Conservation (phyloP, 1,139 yeast genomes). For the Hansenula anomala region DNA sequence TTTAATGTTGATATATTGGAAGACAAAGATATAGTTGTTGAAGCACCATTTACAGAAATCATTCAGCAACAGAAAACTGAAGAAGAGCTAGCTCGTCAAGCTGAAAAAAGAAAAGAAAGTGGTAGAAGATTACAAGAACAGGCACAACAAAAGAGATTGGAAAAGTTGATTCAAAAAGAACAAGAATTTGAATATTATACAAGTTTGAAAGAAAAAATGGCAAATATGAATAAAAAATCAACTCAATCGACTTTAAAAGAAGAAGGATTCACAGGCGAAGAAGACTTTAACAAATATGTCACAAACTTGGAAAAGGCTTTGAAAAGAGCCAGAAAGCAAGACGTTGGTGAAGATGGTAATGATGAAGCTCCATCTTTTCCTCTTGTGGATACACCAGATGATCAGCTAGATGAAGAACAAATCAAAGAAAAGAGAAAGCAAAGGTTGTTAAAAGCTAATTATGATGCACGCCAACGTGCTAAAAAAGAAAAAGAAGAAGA, state of each 20-base stretch:
- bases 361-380: conserved; percentile 70
- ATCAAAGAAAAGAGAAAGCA: conserved; percentile 86
- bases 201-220: conserved; percentile 49
- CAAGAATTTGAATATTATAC: conserved; percentile 72
- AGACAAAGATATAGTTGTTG: conserved; percentile 66
- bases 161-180: conserved; percentile 75
- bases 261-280: conserved; percentile 76
- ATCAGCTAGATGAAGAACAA: conserved; percentile 72
- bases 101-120: conserved; percentile 78
- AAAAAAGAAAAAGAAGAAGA: conserved; percentile 74
- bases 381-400: conserved; percentile 78
- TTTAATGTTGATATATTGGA: conserved; percentile 64
- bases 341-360: conserved; percentile 48
- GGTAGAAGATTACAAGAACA: conserved; percentile 90
- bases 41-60: conserved; percentile 71
- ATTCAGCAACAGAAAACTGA: conserved; percentile 70
- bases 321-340: conserved; percentile 62
- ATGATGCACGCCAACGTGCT: conserved; percentile 82
- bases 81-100: conserved; percentile 73
- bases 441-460: conserved; percentile 74
- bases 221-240: conserved; percentile 40
- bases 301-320: conserved; percentile 63
- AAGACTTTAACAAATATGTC: conserved; percentile 67
- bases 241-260: conserved; percentile 44
- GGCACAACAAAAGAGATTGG: conserved; percentile 79